phyloP scores from a whole-genome alignment of 2,329 filamentous ascomycete genomes.

The Fusarium chuoi region DNA sequence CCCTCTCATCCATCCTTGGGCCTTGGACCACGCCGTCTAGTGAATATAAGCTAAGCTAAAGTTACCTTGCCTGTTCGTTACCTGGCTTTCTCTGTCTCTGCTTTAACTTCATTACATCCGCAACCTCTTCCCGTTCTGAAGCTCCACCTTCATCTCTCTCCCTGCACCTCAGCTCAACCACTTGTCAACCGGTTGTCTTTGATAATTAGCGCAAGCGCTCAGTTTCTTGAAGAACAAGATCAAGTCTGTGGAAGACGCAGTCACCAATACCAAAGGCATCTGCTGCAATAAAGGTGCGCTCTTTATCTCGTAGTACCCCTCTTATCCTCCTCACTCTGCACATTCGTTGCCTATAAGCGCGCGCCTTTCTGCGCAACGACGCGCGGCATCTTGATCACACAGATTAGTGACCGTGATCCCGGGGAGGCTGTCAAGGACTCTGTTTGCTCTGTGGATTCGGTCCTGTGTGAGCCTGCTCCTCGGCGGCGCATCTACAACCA shows the following conservation, averaged over 20 bases:
- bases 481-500: not conserved
- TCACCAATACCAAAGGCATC: not conserved
- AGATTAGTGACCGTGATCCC: not conserved
- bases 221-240: conserved; percentile 17
- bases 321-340: not conserved
- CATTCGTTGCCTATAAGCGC: conserved; percentile 22
- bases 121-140: conserved; percentile 17
- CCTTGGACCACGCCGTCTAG: conserved; percentile 29
- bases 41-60: conserved; percentile 29
- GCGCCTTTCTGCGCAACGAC: conserved; percentile 13
- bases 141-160: conserved; percentile 32
- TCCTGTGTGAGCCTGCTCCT: not conserved
- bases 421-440: not conserved
- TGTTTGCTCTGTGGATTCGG: not conserved
- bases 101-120: conserved; percentile 26
- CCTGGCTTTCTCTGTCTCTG: conserved; percentile 18
- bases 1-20: conserved; percentile 32
- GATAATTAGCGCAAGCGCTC: conserved; percentile 36
- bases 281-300: conserved; percentile 28
- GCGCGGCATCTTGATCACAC: conserved; percentile 21
- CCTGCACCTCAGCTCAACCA: conserved; percentile 24
- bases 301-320: conserved; percentile 9
- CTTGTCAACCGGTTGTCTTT: conserved; percentile 23
- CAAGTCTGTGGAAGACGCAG: not conserved
- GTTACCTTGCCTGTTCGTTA: conserved; percentile 6